Evolutionary conservation across 2,329 filamentous ascomycete genomes (phyloP), one percentile per base, ranked within the genome.

Genomic region (Rosellinia necatrix): DNA sequence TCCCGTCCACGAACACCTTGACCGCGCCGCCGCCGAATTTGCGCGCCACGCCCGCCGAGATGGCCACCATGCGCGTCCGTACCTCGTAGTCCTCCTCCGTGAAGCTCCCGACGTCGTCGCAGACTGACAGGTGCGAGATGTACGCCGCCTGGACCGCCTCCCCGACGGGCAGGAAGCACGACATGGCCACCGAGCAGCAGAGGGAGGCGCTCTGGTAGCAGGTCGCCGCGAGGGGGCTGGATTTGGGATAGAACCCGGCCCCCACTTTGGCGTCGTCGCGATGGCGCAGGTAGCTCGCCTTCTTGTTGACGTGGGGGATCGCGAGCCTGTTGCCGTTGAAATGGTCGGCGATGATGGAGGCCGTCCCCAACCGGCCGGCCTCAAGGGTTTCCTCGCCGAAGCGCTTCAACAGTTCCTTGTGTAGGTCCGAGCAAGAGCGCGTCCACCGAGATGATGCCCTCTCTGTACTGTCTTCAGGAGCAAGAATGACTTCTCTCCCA

Each of bases 251-350:
- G 50, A 54, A 60, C 29, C 46, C 49, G 2, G 58, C 47, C 10
- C 54, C 58, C 7, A 52, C 40, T 8, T 53, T 51, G 8, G 47
- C 46, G 3, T 60, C 50, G 2, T 52, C 9, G 0, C 46, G 51
- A 35, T 60, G 58, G 3, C 58, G 58, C 10, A 60, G 15, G 29
- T 54, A 60, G 32, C 58, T 60, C 1, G 58, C 58, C 19, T 60
- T 60, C 38, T 60, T 60, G 35, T 60, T 51, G 30, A 60, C 40
- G 13, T 60, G 58, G 17, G 48, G 25, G n/a, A 60, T 58, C 9
- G 49, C 43, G 4, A 58, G 50, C 22, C 54, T 49, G 10, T 60
- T 48, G 6, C 49, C 58, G 3, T 38, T 24, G 42, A 48, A 60
- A 42, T 54, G 27, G 9, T 52, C n/a, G 1, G 6, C 19, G 29